Base-by-base conservation (phyloP, 768 basidiomycete genomes). In the Suillus cothurnatus region DNA sequence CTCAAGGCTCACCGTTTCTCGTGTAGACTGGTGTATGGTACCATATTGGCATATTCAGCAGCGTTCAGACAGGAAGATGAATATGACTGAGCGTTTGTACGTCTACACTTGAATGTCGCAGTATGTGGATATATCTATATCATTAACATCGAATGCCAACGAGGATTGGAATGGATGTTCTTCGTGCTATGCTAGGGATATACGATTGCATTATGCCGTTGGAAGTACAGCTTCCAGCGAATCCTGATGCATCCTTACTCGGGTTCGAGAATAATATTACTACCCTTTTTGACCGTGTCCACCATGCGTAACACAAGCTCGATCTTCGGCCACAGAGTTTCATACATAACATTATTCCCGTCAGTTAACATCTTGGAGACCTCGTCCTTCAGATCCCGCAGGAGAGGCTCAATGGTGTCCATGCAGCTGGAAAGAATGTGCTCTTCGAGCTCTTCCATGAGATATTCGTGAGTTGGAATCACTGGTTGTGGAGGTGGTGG, bases 41-140 rank as follows among this genome's bases (percentile, higher is more conserved):
- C 95, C 21, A 97, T 97, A 71, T 66, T 95, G 68, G 90, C 92
- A 7, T 97, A 97, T 72, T 85, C 92, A 14, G 89, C 92, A 34
- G 90, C 88, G 28, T 94, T 95, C 77, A 90, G 78, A 68, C 88
- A 92, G 74, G 92, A 92, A 56, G 84, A 88, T 38, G 94, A 95
- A 64, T 94, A 86, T 69, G 92, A 92, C 69, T 92, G 60, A 72
- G 21, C 15, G 55, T 47, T 31, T 38, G 26, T 49, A 52, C 31
- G 31, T 50, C 47, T 58, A 64, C 53, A 57, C 45, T 45, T 12
- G 32, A 53, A 34, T 61, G 41, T 62, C 67, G 64, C 71, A 68
- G 57, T 66, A 64, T 23, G 67, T 64, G 68, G 61, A 67, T 68
- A 62, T 66, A 61, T 59, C 58, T 65, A 66, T 66, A 31, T 59